These are phyloP conservation scores for Rhizopogon parksii DNA, from an alignment of 1,284 basidiomycete species.

Conservation along the genomic window DNA sequence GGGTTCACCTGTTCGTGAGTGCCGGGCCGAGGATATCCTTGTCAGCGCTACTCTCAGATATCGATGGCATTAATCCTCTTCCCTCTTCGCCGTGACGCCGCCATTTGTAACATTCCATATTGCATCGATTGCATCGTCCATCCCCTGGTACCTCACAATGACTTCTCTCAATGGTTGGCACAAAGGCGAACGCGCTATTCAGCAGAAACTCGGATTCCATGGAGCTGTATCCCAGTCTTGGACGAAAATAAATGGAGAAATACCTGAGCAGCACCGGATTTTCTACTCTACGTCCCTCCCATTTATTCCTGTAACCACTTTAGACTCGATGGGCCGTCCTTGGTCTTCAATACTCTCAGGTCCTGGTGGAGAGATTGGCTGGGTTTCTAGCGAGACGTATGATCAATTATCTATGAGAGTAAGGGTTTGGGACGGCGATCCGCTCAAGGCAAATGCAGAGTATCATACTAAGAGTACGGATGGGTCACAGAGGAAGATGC, in stretches of 20 bases:
- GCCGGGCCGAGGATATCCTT: no score
- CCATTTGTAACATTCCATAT: neutral
- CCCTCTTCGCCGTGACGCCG: neutral
- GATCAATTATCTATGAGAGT: constrained; percentile 38
- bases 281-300: constrained; percentile 32
- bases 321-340: constrained; percentile 30
- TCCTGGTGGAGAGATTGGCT: constrained; percentile 32
- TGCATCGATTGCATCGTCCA: neutral
- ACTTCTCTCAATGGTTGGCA: constrained; percentile 33
- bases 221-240: constrained; percentile 23
- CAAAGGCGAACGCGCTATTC: constrained; percentile 32
- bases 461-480: neutral
- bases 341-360: constrained; percentile 35
- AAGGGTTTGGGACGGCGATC: constrained; percentile 50
- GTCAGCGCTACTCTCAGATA: no score
- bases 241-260: constrained; percentile 25
- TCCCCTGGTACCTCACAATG: constrained; percentile 7
- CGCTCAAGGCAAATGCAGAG: constrained; percentile 27
- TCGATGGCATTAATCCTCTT: neutral
- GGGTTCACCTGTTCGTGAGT: no score
- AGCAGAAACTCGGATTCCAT: constrained; percentile 25
- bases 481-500: constrained; percentile 17
- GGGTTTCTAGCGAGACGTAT: constrained; percentile 35
- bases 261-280: constrained; percentile 32
- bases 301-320: constrained; percentile 36